phyloP scores from a whole-genome alignment of 345 rosid species.

The Moringa oleifera region DNA sequence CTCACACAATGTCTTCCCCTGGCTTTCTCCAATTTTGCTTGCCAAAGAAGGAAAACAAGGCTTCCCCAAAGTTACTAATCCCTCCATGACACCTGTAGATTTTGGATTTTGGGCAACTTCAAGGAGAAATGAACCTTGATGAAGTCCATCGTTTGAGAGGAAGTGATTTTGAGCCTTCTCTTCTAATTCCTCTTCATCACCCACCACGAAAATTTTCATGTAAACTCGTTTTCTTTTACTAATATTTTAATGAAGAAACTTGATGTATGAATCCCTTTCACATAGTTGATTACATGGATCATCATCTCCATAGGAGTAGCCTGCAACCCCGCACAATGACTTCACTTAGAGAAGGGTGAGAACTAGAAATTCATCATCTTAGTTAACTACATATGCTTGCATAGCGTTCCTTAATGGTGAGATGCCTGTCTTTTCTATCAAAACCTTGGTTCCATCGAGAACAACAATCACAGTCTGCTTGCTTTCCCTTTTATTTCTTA shows the following conservation, averaged over 20 bases:
- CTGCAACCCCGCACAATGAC: slow-evolving; percentile 3
- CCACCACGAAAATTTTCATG: slow-evolving; percentile 22
- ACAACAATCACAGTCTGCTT: slow-evolving; percentile 24
- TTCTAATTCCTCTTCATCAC: slow-evolving; percentile 15
- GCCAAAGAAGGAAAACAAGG: neutral
- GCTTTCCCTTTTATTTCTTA: slow-evolving; percentile 20
- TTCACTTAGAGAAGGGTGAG: slow-evolving; percentile 22
- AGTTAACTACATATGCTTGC: slow-evolving; percentile 9
- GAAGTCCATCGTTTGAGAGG: neutral
- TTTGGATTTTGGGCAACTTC: slow-evolving; percentile 14
- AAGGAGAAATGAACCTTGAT: slow-evolving; percentile 8
- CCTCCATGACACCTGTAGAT: slow-evolving; percentile 21
- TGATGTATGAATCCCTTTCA: slow-evolving; percentile 8
- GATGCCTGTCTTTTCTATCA: slow-evolving; percentile 10
- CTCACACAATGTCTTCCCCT: neutral
- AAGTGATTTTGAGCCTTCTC: too few relatives aligned
- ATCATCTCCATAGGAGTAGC: too few relatives aligned
- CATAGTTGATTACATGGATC: slow-evolving; percentile 14
- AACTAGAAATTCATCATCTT: slow-evolving; percentile 33
- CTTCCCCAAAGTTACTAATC: slow-evolving; percentile 5
- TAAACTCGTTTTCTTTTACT: slow-evolving; percentile 18
- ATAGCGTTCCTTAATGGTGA: slow-evolving; percentile 20
- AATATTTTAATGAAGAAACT: slow-evolving; percentile 24
- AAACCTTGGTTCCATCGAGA: slow-evolving; percentile 27
- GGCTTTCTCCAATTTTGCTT: slow-evolving; percentile 1